Conservation (phyloP, 2,329 filamentous ascomycete genomes). For the Mycosphaerelloides madeirae region DNA sequence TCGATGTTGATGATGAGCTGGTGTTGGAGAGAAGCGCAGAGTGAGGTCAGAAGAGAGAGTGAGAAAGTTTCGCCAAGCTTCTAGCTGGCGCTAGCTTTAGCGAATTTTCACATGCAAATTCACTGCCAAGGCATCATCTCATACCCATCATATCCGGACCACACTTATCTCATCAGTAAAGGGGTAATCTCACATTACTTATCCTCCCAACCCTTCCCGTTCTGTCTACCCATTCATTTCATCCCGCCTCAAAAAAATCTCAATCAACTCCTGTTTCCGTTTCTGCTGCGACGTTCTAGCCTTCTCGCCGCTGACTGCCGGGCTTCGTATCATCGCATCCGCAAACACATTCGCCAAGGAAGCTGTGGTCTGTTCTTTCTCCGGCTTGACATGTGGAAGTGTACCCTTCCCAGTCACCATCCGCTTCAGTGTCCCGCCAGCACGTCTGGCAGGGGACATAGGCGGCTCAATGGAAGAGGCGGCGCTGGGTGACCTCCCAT, state of each 20-base stretch:
- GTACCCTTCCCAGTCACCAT: slow-evolving; percentile 36
- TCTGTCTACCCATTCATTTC: background rate
- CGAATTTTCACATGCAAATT: too few species aligned
- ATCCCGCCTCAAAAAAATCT: slow-evolving; percentile 59
- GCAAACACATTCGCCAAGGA: slow-evolving; percentile 63
- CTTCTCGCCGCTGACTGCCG: slow-evolving; percentile 46
- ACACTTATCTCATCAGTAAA: too few species aligned
- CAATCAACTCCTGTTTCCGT: slow-evolving; percentile 61
- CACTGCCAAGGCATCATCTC: too few species aligned
- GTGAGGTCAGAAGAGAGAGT: too few species aligned
- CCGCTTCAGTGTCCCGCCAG: slow-evolving; percentile 28
- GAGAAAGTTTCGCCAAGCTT: too few species aligned
- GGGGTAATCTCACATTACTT: too few species aligned
- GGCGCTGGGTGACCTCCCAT: slow-evolving; percentile 1
- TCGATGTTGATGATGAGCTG: too few species aligned
- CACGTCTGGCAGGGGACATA: slow-evolving; percentile 33
- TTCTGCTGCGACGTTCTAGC: slow-evolving; percentile 59
- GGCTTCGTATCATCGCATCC: slow-evolving; percentile 55
- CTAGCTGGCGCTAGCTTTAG: too few species aligned
- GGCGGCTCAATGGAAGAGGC: slow-evolving; percentile 7
- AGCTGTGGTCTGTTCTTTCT: slow-evolving; percentile 48
- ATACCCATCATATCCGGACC: too few species aligned
- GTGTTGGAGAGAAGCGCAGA: too few species aligned
- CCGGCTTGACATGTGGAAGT: slow-evolving; percentile 51
- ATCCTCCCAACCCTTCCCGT: too few species aligned